Evolutionary conservation across 345 rosid species (phyloP), one percentile per base, ranked within the genome.

Genomic region (Odontarrhena argentea): DNA sequence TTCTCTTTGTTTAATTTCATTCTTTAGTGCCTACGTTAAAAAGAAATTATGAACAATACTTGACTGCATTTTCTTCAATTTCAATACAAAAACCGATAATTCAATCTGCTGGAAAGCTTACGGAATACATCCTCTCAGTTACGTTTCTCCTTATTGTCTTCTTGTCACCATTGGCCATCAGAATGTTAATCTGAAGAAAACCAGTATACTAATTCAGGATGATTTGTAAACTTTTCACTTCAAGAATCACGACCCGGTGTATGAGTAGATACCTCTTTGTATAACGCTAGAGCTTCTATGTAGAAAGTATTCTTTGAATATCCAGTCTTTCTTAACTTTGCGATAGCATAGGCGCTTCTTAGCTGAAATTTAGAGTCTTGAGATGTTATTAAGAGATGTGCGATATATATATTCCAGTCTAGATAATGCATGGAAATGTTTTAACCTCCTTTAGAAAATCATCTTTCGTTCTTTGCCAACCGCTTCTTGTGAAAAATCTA

Each of bases 381-480:
- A 45, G 14, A 45, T 58, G 46, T 43, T 60, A 63, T 13, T 44
- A 50, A 12, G n/a, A 36, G 28, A 24, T 22, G 2, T 11, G 28
- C 9, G 3, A 22, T 24, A 60, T 11, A 53, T 15, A 11, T 52
- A 52, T 48, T 40, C 14, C 37, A 60, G 47, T 63, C 25, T 53
- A 63, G 53, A 61, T 11, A 30, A 41, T 10, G 45, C 36, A 13
- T 41, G 35, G 58, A 57, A 45, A 68, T 74, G 55, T 63, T 35
- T 44, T 70, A 63, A 94, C 97, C 97, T 94, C 91, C 26, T 85
- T 48, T 42, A 87, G 64, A 50, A 87, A 36, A 59, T 94, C 97
- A 1, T 85, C 95, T 81, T 94, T 94, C 4, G 97, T 91, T 83
- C 96, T 87, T 78, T 54, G 67, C 99, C 99, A 91, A 60, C 97